These are phyloP conservation scores for Epichloe coenophiala DNA, from an alignment of 2,329 filamentous ascomycete species.

Conservation along the genomic window DNA sequence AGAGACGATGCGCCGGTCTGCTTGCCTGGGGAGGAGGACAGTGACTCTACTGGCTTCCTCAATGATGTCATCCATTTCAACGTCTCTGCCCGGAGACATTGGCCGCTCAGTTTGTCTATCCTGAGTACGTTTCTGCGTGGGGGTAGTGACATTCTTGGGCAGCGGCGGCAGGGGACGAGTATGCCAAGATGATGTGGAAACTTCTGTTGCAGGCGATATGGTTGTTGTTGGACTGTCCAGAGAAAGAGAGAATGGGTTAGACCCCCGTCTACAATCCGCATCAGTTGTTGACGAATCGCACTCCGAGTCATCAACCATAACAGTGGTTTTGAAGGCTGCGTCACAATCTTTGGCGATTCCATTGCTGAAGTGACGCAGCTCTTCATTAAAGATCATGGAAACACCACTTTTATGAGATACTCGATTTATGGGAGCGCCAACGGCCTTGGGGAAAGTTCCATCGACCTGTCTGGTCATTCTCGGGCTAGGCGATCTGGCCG, in stretches of 20 bases:
- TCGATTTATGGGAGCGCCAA: slow-evolving; percentile 8
- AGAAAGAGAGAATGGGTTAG: slow-evolving; percentile 30
- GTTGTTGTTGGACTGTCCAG: slow-evolving; percentile 19
- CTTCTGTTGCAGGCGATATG: slow-evolving; percentile 15
- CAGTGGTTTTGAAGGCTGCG: slow-evolving; percentile 69
- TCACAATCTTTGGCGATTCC: slow-evolving; percentile 85
- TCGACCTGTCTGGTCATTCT: slow-evolving; percentile 14
- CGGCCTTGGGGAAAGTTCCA: slow-evolving; percentile 14
- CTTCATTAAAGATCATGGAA: slow-evolving; percentile 45
- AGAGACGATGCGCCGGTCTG: slow-evolving; percentile 34
- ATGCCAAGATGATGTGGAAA: slow-evolving; percentile 27
- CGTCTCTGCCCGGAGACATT: slow-evolving; percentile 13
- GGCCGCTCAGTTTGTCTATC: slow-evolving; percentile 11
- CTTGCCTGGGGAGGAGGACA: slow-evolving; percentile 18
- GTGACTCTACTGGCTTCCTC: slow-evolving; percentile 17
- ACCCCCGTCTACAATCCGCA: slow-evolving; percentile 19
- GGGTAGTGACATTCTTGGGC: slow-evolving; percentile 17
- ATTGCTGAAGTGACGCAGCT: slow-evolving; percentile 69
- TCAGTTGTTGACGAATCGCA: slow-evolving; percentile 20
- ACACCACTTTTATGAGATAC: slow-evolving; percentile 10
- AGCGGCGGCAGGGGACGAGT: slow-evolving; percentile 38
- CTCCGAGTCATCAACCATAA: slow-evolving; percentile 28
- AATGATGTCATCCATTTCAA: slow-evolving; percentile 8
- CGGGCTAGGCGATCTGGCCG: slow-evolving; percentile 15
- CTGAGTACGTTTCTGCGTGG: slow-evolving; percentile 8